Conservation (phyloP, 164 flowering plant species). For the Echeveria elegans region DNA sequence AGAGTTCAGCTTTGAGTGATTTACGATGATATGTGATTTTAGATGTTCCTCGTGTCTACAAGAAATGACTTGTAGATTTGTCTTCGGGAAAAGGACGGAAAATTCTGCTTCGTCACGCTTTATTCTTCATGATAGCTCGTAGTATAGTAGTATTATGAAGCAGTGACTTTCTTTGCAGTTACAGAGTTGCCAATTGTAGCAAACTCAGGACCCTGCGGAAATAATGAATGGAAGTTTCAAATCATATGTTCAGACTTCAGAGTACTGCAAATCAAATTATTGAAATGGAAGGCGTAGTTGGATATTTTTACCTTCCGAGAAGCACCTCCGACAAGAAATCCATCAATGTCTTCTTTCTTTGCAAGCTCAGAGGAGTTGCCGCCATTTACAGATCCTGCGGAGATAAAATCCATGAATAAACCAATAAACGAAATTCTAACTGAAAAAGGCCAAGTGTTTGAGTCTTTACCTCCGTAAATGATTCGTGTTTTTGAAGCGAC, state of each 20-base stretch:
- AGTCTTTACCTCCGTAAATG: conserved; percentile 80
- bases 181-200: conserved; percentile 85
- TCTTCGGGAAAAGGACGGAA: too few relatives aligned
- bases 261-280: too few relatives aligned
- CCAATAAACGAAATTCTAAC: too few relatives aligned
- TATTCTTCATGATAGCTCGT: conserved; percentile 13
- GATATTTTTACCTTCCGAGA: conserved; percentile 64
- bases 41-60: conserved; percentile 19
- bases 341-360: conserved; percentile 92
- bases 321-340: conserved; percentile 98
- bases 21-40: background rate
- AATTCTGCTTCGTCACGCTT: conserved; percentile 10
- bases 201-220: conserved; percentile 82
- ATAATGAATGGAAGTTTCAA: background rate
- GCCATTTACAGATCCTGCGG: conserved; percentile 90
- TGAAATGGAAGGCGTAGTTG: background rate
- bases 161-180: conserved; percentile 86
- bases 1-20: too few relatives aligned
- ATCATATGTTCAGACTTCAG: too few relatives aligned
- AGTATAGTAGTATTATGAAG: conserved; percentile 18
- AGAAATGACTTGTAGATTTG: background rate
- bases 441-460: too few relatives aligned
- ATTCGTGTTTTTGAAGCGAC: conserved; percentile 88
- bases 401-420: background rate
- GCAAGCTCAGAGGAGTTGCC: conserved; percentile 90